Conservation (phyloP, 768 basidiomycete species). For the Xerocomellus dryophilus region DNA sequence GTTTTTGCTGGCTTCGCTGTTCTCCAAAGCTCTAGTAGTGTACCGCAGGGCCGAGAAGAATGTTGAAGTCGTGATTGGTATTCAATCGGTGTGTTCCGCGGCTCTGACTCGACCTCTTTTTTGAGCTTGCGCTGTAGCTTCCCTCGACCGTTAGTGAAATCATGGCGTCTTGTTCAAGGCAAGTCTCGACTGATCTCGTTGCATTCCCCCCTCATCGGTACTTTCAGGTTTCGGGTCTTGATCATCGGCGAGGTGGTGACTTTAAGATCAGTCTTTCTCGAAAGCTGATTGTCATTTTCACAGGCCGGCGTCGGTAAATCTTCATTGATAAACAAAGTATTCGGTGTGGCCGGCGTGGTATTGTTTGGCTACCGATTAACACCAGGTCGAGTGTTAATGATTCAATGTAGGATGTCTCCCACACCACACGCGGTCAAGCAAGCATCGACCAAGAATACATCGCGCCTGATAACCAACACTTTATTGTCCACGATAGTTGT, state of each 20-base stretch:
- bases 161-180: neutral
- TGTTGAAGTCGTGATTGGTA: neutral
- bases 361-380: neutral
- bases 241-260: slow-evolving; percentile 1
- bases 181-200: neutral
- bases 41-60: neutral
- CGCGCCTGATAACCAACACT: neutral
- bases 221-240: slow-evolving; percentile 5
- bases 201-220: neutral
- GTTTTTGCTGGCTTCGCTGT: neutral
- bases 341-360: slow-evolving; percentile 3
- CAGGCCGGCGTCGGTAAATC: neutral
- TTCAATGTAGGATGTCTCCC: neutral
- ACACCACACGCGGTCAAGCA: neutral
- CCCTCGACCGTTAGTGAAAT: neutral
- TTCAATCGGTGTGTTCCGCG: neutral
- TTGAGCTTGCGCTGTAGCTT: neutral
- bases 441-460: neutral
- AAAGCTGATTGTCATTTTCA: neutral
- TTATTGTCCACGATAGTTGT: slow-evolving; percentile 4
- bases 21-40: neutral
- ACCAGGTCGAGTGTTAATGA: neutral
- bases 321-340: slow-evolving; percentile 2
- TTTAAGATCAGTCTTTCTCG: neutral
- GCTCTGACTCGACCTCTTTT: neutral